Base-by-base conservation (phyloP, 164 flowering plant species). In the Sextonia rubra region DNA sequence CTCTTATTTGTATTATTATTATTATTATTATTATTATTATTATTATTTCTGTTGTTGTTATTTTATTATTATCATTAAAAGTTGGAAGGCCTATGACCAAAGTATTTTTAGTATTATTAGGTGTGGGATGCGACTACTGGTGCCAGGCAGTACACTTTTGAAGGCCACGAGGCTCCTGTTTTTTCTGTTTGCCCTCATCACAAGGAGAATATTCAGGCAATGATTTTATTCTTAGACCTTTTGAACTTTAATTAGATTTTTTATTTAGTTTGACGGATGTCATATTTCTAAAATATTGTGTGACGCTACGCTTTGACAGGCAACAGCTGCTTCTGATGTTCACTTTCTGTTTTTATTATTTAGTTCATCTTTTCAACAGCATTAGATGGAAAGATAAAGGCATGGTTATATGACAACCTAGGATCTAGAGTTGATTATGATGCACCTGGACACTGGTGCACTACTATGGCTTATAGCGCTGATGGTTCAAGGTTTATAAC, bases 321-420 rank as follows among this genome's bases (percentile, higher is more conserved):
- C n/a, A 29, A 49, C 23, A 5, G 2, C 14, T 25, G 25, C 47
- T 71, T 58, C 75, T 77, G 29, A 81, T 32, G 27, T 64, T 72
- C 24, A 64, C 6, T 37, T 69, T 68, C 24, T 55, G 32, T 25
- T 74, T 74, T 64, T 79, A 61, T 72, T 64, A 20, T 52, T 71
- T 85, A 93, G 98, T 93, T 91, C 74, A 90, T 91, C 62, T 91
- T 93, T 76, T 93, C 98, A 60, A 91, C 98, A 25, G 98, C 93
- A 24, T 64, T 88, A 69, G 97, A 93, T 86, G 98, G 98, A 67
- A 93, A 93, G 76, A 91, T 93, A 75, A 93, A 93, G 81, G 97
- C 94, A 70, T 93, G 98, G 98, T 68, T 93, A 65, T 93, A 93
- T 84, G 98, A 91, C 75, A 87, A 88, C 73, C 7, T 88, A 85